A percentile compares a stretch with the other conserved stretches of the same genome.
Conservation (phyloP, 305 asterid species). For the Lippia alba region DNA sequence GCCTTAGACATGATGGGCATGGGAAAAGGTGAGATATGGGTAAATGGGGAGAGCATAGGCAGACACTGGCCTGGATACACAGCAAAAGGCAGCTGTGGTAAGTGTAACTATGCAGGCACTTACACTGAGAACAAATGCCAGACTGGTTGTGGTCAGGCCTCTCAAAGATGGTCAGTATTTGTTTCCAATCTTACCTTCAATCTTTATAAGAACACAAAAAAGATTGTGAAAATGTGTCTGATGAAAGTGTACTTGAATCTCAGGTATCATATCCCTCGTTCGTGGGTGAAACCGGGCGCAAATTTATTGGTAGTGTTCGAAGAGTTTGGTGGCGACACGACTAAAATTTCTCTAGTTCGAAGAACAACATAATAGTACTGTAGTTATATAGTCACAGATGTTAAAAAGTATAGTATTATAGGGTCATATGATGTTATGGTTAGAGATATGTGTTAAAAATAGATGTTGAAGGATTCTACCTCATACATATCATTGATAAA, state of each 20-base stretch:
- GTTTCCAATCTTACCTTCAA: neutral
- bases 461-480: too few species aligned
- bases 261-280: slow-evolving; percentile 73
- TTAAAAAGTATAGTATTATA: neutral
- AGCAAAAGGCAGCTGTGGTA: slow-evolving; percentile 64
- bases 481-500: too few species aligned
- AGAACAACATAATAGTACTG: slow-evolving; percentile 31
- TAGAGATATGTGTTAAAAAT: neutral
- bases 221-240: neutral
- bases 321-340: slow-evolving; percentile 71
- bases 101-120: slow-evolving; percentile 62
- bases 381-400: neutral
- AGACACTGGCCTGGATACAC: slow-evolving; percentile 69
- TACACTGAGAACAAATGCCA: slow-evolving; percentile 65
- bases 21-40: slow-evolving; percentile 70
- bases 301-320: slow-evolving; percentile 66
- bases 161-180: slow-evolving; percentile 71
- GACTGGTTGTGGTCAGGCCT: slow-evolving; percentile 62
- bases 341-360: slow-evolving; percentile 48
- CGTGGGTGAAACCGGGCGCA: slow-evolving; percentile 61
- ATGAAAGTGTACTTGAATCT: slow-evolving; percentile 1
- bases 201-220: neutral
- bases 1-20: slow-evolving; percentile 61
- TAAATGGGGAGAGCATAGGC: slow-evolving; percentile 62
- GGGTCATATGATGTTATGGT: neutral